Conservation (phyloP, 2,329 filamentous ascomycete species). For the Dissoconium aciculare region DNA sequence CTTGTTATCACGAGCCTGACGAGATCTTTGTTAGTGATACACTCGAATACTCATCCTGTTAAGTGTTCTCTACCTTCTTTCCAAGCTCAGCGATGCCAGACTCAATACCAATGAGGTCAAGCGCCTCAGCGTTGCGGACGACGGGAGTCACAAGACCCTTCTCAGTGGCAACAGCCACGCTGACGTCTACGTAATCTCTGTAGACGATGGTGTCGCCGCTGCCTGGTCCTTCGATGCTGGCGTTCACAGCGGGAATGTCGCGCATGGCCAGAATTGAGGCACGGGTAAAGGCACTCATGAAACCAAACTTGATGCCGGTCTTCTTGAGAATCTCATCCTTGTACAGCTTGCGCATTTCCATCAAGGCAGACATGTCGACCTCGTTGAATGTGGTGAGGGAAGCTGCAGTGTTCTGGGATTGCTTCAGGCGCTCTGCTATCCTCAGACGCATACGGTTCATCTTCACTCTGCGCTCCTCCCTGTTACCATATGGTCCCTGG, state of each 20-base stretch:
- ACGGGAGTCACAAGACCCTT: slow-evolving; percentile 96
- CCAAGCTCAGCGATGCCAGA: slow-evolving; percentile 82
- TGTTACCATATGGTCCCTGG: slow-evolving; percentile 45
- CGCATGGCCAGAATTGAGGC: slow-evolving; percentile 85
- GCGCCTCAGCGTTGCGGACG: slow-evolving; percentile 76
- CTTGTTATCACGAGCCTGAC: slow-evolving; percentile 79
- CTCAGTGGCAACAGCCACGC: slow-evolving; percentile 90
- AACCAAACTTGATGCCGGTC: slow-evolving; percentile 94
- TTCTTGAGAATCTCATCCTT: slow-evolving; percentile 95
- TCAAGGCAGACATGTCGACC: slow-evolving; percentile 94
- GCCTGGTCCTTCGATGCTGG: slow-evolving; percentile 88
- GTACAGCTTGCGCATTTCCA: slow-evolving; percentile 94
- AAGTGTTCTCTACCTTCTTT: slow-evolving; percentile 57
- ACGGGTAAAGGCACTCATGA: slow-evolving; percentile 95
- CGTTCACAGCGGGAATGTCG: slow-evolving; percentile 87
- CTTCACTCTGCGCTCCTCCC: slow-evolving; percentile 88
- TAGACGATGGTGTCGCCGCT: slow-evolving; percentile 97
- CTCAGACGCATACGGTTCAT: slow-evolving; percentile 99
- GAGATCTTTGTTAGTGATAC: slow-evolving; percentile 5
- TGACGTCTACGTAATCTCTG: slow-evolving; percentile 94
- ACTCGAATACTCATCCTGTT: slow-evolving; percentile 5
- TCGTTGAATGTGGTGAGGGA: slow-evolving; percentile 98
- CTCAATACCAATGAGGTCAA: slow-evolving; percentile 84
- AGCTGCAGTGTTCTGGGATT: slow-evolving; percentile 95
- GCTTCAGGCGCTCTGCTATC: slow-evolving; percentile 94